phyloP scores from a whole-genome alignment of 179 eudicot species.

The Corrigiola litoralis region DNA sequence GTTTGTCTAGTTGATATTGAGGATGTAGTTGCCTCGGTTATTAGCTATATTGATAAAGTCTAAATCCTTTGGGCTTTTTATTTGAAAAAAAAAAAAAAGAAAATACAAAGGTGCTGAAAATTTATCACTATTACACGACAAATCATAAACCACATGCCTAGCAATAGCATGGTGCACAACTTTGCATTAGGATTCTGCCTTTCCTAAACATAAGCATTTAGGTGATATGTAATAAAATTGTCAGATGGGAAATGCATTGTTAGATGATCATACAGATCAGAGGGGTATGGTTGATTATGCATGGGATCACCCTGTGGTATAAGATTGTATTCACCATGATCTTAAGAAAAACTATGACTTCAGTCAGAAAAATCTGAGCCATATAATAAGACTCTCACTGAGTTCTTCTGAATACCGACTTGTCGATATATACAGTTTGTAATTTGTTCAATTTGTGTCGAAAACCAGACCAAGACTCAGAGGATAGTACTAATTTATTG shows the following conservation, averaged over 20 bases:
- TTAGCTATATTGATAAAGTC: no score
- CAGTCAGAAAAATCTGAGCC: constrained; percentile 18
- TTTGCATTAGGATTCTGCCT: no score
- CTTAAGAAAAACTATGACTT: constrained; percentile 56
- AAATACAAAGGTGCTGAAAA: no score
- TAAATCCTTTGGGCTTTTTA: no score
- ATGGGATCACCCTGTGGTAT: constrained; percentile 82
- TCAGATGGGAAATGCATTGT: constrained; percentile 78
- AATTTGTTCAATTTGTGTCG: constrained; percentile 49
- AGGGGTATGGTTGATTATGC: constrained; percentile 83
- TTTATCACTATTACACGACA: no score
- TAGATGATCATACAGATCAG: constrained; percentile 83
- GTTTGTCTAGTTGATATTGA: no score
- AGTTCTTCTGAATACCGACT: constrained; percentile 66
- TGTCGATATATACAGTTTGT: constrained; percentile 85
- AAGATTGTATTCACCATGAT: constrained; percentile 41
- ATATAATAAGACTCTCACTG: constrained; percentile 37
- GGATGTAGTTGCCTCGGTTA: no score
- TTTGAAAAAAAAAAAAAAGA: no score
- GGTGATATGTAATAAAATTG: neutral
- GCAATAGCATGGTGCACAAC: no score
- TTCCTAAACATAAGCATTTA: no score
- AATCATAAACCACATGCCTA: no score
- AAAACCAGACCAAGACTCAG: constrained; percentile 20
- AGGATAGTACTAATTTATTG: constrained; percentile 10